phyloP scores from a whole-genome alignment of 257 asterid species.

The Forsythia viridissima region DNA sequence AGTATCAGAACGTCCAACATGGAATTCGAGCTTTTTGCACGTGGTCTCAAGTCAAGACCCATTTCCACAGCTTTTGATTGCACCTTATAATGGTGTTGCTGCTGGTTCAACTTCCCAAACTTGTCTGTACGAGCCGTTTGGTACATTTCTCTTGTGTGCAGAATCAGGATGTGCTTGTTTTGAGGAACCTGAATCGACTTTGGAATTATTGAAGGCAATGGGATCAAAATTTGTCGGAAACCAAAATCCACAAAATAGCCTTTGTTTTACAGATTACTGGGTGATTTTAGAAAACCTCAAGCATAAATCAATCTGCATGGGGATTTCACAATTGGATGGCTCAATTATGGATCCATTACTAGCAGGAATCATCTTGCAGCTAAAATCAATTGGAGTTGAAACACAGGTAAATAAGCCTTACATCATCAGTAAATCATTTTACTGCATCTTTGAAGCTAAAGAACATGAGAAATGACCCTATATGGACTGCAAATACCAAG shows the following conservation, averaged over 20 bases:
- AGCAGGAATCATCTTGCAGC: constrained; percentile 28
- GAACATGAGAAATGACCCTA: background rate
- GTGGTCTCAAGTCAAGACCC: constrained; percentile 30
- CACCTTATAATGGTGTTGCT: background rate
- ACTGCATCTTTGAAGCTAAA: background rate
- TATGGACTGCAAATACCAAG: background rate
- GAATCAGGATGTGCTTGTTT: constrained; percentile 29
- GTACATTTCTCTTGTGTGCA: constrained; percentile 29
- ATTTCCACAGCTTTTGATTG: constrained; percentile 19
- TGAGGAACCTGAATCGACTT: constrained; percentile 31
- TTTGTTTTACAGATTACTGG: constrained; percentile 14
- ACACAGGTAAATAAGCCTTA: constrained; percentile 15
- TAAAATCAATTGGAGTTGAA: constrained; percentile 30
- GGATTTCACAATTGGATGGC: constrained; percentile 10
- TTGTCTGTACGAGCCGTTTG: constrained; percentile 25
- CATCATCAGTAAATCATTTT: background rate
- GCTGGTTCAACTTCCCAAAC: constrained; percentile 14
- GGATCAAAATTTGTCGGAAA: background rate
- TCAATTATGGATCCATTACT: constrained; percentile 24
- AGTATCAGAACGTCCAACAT: constrained; percentile 25
- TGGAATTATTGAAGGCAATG: constrained; percentile 14
- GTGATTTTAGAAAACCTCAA: constrained; percentile 19
- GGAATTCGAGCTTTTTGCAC: constrained; percentile 35
- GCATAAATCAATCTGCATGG: constrained; percentile 14
- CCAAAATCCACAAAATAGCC: constrained; percentile 12